phyloP scores from a whole-genome alignment of 192 early-diverging fungal species.

The Linnemannia exigua region DNA sequence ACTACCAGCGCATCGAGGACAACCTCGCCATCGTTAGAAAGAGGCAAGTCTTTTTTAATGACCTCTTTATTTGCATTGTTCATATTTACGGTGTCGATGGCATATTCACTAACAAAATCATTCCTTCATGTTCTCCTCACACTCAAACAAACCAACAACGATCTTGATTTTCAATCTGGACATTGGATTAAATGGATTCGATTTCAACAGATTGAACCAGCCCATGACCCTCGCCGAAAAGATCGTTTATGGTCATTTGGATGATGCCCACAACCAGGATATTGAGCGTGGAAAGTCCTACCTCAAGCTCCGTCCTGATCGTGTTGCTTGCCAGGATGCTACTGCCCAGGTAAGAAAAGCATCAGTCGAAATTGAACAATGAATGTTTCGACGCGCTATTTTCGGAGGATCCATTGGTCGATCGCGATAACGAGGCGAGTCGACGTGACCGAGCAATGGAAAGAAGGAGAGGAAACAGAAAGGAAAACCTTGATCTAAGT shows the following conservation, averaged over 20 bases:
- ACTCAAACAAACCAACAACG: conserved; percentile 2
- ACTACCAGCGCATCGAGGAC: conserved; percentile 96
- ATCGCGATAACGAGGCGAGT: background rate
- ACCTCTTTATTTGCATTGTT: background rate
- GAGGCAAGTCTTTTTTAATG: conserved; percentile 79
- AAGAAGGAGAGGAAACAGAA: background rate
- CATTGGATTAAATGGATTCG: background rate
- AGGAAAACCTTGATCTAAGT: background rate
- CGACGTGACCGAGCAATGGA: background rate
- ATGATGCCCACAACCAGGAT: conserved; percentile 95
- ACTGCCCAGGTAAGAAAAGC: conserved; percentile 80
- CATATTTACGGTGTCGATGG: too few relatives aligned
- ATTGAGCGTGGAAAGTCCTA: conserved; percentile 94
- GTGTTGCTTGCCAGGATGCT: conserved; percentile 99
- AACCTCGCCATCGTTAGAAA: conserved; percentile 95
- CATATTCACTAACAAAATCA: background rate
- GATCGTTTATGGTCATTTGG: conserved; percentile 98
- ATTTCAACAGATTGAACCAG: conserved; percentile 78
- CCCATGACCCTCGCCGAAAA: conserved; percentile 97
- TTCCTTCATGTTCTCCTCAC: background rate
- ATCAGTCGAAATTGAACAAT: background rate
- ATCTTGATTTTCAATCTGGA: background rate
- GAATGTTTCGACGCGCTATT: background rate
- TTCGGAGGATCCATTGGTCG: background rate
- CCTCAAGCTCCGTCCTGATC: conserved; percentile 97